Percentiles rank a stretch among this genome's conserved stretches.
Conservation (phyloP, 2,329 filamentous ascomycete genomes). For the Thelonectria blattea region DNA sequence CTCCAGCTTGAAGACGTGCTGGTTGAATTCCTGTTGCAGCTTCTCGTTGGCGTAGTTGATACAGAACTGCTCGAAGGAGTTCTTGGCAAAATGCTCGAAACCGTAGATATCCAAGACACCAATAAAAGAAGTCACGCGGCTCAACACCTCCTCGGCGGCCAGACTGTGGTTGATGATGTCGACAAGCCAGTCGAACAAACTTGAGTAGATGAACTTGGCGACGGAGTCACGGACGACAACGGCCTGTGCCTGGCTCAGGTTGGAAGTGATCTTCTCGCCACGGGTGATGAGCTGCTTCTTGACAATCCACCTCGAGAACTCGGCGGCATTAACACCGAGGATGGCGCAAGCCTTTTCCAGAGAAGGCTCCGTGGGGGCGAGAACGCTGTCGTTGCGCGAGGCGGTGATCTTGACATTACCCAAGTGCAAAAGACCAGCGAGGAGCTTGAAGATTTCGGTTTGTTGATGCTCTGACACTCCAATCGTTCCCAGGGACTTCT, state of each 20-base stretch:
- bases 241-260: slow-evolving; percentile 91
- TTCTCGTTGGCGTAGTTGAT: slow-evolving; percentile 99
- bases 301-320: slow-evolving; percentile 97
- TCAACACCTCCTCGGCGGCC: slow-evolving; percentile 85
- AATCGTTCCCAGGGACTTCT: slow-evolving; percentile 84
- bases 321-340: slow-evolving; percentile 82
- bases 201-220: slow-evolving; percentile 98
- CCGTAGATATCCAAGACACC: slow-evolving; percentile 99
- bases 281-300: slow-evolving; percentile 98
- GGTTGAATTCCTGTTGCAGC: slow-evolving; percentile 98
- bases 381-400: slow-evolving; percentile 83
- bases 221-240: slow-evolving; percentile 95
- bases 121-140: slow-evolving; percentile 86
- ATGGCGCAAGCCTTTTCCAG: slow-evolving; percentile 82
- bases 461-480: slow-evolving; percentile 80
- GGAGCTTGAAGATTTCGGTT: slow-evolving; percentile 82
- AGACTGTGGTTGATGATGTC: slow-evolving; percentile 92
- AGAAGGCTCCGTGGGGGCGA: slow-evolving; percentile 81
- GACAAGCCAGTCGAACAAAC: slow-evolving; percentile 98
- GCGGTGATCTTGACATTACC: slow-evolving; percentile 97
- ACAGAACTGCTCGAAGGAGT: slow-evolving; percentile 99
- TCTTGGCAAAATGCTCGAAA: slow-evolving; percentile 99
- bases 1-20: slow-evolving; percentile 98
- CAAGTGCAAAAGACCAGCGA: slow-evolving; percentile 90
- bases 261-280: slow-evolving; percentile 97